Conservation (phyloP, 257 asterid species). For the Lycium barbarum region DNA sequence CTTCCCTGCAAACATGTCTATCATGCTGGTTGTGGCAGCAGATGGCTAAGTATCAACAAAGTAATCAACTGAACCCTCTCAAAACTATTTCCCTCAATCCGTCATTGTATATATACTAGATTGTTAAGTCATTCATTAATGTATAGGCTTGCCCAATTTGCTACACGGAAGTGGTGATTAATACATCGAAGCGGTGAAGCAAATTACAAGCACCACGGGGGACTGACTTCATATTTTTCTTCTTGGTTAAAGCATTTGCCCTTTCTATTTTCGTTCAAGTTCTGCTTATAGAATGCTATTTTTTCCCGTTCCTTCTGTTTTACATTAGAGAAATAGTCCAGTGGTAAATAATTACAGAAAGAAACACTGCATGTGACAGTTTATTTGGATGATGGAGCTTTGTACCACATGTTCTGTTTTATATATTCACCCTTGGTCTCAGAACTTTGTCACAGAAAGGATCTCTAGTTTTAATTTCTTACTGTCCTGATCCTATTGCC, state of each 20-base stretch:
- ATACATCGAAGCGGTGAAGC: conserved; percentile 31
- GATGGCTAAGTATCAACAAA: conserved; percentile 92
- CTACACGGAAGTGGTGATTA: conserved; percentile 30
- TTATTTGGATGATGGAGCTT: neutral
- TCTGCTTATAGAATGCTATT: neutral
- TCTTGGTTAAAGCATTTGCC: conserved; percentile 14
- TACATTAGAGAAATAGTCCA: conserved; percentile 18
- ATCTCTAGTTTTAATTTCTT: neutral
- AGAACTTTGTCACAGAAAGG: neutral
- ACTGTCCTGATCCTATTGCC: neutral
- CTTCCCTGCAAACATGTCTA: conserved; percentile 96
- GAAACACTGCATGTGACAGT: neutral
- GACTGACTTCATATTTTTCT: conserved; percentile 6
- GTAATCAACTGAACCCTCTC: conserved; percentile 46
- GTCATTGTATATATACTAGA: neutral
- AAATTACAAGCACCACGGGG: neutral
- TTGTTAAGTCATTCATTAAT: conserved; percentile 19
- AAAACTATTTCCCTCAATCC: neutral
- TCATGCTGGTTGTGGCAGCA: conserved; percentile 81
- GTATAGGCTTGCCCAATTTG: conserved; percentile 35
- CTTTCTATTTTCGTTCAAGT: neutral
- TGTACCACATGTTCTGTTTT: conserved; percentile 16
- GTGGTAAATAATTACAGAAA: conserved; percentile 27
- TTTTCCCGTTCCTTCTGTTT: neutral
- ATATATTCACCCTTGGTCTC: neutral